Conservation (phyloP, 2,329 filamentous ascomycete genomes). For the Alternaria sp. region DNA sequence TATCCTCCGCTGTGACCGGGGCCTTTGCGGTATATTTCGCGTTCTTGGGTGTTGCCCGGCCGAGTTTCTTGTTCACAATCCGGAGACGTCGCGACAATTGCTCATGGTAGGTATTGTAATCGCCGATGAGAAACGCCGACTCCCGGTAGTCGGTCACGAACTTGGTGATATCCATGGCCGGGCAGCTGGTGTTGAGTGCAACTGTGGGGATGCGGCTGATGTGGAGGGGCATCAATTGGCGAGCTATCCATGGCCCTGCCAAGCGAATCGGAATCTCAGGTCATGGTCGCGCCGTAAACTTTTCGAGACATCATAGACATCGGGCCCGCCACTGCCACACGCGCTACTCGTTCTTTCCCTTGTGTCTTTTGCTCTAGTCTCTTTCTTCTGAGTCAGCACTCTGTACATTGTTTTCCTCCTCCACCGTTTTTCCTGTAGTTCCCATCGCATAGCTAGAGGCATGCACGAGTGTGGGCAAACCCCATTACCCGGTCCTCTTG, state of each 20-base stretch:
- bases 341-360: constrained; percentile 2
- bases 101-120: constrained; percentile 83
- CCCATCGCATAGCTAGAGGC: constrained; percentile 20
- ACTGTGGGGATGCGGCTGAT: constrained; percentile 14
- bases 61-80: constrained; percentile 83
- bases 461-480: constrained; percentile 22
- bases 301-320: constrained; percentile 27
- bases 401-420: background rate
- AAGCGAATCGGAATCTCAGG: constrained; percentile 19
- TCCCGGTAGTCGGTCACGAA: constrained; percentile 81
- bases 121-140: constrained; percentile 82
- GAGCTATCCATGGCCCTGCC: constrained; percentile 16
- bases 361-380: constrained; percentile 8
- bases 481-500: constrained; percentile 6
- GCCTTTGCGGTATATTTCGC: constrained; percentile 80
- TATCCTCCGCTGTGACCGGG: constrained; percentile 74
- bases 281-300: constrained; percentile 31
- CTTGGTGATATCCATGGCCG: constrained; percentile 84
- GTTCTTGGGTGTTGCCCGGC: constrained; percentile 81
- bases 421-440: constrained; percentile 4
- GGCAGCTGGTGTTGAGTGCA: constrained; percentile 4
- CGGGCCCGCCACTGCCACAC: constrained; percentile 19
- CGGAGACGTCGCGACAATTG: constrained; percentile 82
- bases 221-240: constrained; percentile 29
- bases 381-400: background rate